Evolutionary conservation across 805 yeast genomes (phyloP), one percentile per base, ranked within the genome.

Genomic region (Kuraishia borneana): DNA sequence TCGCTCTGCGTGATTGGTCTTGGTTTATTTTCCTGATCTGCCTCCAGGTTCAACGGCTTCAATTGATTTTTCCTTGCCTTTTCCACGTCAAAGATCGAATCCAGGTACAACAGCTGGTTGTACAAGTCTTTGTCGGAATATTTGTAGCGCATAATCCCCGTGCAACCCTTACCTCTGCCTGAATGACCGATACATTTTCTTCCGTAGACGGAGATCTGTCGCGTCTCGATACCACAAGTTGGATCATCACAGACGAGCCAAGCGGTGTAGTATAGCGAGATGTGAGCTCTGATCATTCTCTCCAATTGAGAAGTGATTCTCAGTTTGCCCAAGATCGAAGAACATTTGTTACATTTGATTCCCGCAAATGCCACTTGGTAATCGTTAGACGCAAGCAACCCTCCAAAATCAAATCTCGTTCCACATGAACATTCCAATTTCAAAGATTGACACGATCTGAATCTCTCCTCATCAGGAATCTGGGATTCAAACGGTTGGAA

Each of bases 151-250:
- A 87, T 80, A 8, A 80, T 73, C 26, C 97, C 96, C 46, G 83
- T 80, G 48, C 83, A 76, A 16, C 74, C 75, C 42, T 61, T 68
- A 1, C 77, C 74, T 28, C 60, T 66, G 2, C 83, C 83, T 47
- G 67, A 68, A 38, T 54, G 54, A 28, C 83, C 81, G 39, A 85
- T 65, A 54, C 97, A 87, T 43, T 89, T 69, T 44, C 78, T 74
- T 35, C 97, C 97, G 48, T 83, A 85, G 3, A 88, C 96, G 16
- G 88, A 75, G 18, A 92, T 69, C 50, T 88, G 95, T 41, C 95
- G 68, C 0, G 96, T 88, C 12, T 66, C 65, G 35, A 73, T 63
- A 2, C 82, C 83, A 59, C 97, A 89, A 2, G 92, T 70, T 5
- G 75, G 51, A 46, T 92, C 96, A 53, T 83, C 94, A 60, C 99